Percentiles rank a stretch among this genome's conserved stretches.
Conservation (phyloP, 2,329 filamentous ascomycete species). For the Colletotrichum brevisporum region DNA sequence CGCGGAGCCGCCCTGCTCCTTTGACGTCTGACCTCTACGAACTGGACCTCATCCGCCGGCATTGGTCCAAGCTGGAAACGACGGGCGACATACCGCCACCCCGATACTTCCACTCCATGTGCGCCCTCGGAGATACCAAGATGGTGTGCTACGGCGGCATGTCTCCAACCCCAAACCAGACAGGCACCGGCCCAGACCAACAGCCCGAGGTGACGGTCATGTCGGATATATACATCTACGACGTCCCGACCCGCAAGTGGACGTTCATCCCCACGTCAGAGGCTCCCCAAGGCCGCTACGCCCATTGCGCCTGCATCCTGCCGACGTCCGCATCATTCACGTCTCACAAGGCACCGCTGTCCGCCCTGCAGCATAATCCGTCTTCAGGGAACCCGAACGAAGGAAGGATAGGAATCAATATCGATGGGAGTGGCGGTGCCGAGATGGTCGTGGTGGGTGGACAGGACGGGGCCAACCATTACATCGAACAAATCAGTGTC, state of each 20-base stretch:
- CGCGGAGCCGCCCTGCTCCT: constrained; percentile 82
- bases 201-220: constrained; percentile 94
- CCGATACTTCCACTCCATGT: constrained; percentile 97
- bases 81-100: constrained; percentile 89
- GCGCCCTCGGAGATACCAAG: constrained; percentile 92
- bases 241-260: constrained; percentile 87
- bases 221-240: constrained; percentile 97
- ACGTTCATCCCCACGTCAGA: constrained; percentile 85
- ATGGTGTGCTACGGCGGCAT: constrained; percentile 98
- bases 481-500: constrained; percentile 98
- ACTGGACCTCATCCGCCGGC: constrained; percentile 88
- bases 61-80: constrained; percentile 93
- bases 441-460: constrained; percentile 98
- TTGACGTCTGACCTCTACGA: constrained; percentile 94
- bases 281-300: constrained; percentile 92
- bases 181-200: constrained; percentile 68
- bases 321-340: constrained; percentile 90
- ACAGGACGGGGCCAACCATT: constrained; percentile 97
- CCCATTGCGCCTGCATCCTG: constrained; percentile 93
- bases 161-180: constrained; percentile 79
- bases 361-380: constrained; percentile 91
- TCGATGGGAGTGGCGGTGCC: constrained; percentile 91
- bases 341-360: constrained; percentile 85
- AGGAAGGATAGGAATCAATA: constrained; percentile 86
- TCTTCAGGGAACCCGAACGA: constrained; percentile 87